Evolutionary conservation across 164 flowering plant genomes (phyloP).

Genomic region (Litsea cubeba): DNA sequence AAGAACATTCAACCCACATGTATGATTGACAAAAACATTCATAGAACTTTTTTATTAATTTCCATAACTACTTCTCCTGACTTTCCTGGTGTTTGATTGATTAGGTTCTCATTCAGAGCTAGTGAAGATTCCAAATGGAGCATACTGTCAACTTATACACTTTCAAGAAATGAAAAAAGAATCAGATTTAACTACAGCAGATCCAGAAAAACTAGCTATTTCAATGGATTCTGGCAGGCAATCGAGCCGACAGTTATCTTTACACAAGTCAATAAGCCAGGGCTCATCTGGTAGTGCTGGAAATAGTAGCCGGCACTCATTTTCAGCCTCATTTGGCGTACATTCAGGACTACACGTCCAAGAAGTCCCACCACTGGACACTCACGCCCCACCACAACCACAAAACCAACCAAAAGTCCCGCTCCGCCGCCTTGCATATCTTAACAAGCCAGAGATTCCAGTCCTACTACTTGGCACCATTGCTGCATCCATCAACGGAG

Average conservation of each 20-base stretch:
- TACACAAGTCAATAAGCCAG: constrained; percentile 20
- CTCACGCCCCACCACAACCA: not conserved
- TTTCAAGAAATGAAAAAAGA: constrained; percentile 37
- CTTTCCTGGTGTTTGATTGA: not conserved
- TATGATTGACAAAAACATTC: not conserved
- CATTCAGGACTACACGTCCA: constrained; percentile 12
- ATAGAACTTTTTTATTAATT: not conserved
- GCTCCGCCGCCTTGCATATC: constrained; percentile 34
- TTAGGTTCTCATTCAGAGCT: constrained; percentile 49
- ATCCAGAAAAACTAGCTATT: constrained; percentile 16
- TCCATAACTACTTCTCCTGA: not conserved
- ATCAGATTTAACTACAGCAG: constrained; percentile 6
- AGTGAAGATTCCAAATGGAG: constrained; percentile 34
- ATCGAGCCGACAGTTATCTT: constrained; percentile 18
- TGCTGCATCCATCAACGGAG: constrained; percentile 33
- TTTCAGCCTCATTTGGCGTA: constrained; percentile 24
- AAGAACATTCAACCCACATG: too few species aligned
- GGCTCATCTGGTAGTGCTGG: constrained; percentile 28
- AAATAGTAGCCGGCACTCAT: constrained; percentile 25
- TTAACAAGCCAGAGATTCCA: constrained; percentile 45
- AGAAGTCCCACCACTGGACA: constrained; percentile 5
- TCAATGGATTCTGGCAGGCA: constrained; percentile 15
- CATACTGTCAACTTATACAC: constrained; percentile 38
- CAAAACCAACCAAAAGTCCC: constrained; percentile 17
- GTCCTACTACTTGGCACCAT: constrained; percentile 32